Evolutionary conservation across 1,139 yeast genomes (phyloP).

Genomic region (Barnettozyma hawaiiensis): DNA sequence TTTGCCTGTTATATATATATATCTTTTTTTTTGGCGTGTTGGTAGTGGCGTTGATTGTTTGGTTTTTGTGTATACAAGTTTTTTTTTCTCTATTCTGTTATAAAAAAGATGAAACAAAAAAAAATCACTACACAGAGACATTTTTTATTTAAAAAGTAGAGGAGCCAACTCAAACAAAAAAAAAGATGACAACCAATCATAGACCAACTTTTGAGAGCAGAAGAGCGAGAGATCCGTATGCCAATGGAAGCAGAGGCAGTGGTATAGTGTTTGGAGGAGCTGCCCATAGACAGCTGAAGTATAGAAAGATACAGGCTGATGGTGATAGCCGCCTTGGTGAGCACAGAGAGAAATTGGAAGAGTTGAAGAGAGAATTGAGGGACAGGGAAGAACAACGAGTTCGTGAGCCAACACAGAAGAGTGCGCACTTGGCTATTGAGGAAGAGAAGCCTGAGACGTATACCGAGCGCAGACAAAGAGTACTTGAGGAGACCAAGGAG

Average conservation of each 20-base stretch:
- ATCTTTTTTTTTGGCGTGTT: too few species aligned
- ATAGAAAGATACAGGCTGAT: slow-evolving; percentile 36
- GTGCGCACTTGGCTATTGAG: neutral
- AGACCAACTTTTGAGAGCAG: slow-evolving; percentile 89
- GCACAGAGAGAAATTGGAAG: slow-evolving; percentile 17
- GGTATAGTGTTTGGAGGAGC: slow-evolving; percentile 26
- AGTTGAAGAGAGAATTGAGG: slow-evolving; percentile 27
- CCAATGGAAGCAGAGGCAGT: slow-evolving; percentile 7
- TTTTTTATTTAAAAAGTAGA: too few species aligned
- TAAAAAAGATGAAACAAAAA: too few species aligned
- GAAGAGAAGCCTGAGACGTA: slow-evolving; percentile 10
- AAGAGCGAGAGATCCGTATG: slow-evolving; percentile 47
- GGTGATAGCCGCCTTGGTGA: slow-evolving; percentile 15
- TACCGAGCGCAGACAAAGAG: slow-evolving; percentile 18
- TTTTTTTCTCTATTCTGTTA: too few species aligned
- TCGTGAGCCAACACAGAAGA: slow-evolving; percentile 2
- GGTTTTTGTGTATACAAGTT: too few species aligned
- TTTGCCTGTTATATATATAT: too few species aligned
- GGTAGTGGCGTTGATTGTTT: too few species aligned
- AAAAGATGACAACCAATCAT: slow-evolving; percentile 76
- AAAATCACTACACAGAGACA: too few species aligned
- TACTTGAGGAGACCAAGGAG: slow-evolving; percentile 13
- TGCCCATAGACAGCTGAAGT: slow-evolving; percentile 65
- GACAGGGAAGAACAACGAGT: slow-evolving; percentile 19
- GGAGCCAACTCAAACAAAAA: too few species aligned